Base-by-base conservation (phyloP, 176 grass and related monocot species). In the Urochloa ruziziensis region DNA sequence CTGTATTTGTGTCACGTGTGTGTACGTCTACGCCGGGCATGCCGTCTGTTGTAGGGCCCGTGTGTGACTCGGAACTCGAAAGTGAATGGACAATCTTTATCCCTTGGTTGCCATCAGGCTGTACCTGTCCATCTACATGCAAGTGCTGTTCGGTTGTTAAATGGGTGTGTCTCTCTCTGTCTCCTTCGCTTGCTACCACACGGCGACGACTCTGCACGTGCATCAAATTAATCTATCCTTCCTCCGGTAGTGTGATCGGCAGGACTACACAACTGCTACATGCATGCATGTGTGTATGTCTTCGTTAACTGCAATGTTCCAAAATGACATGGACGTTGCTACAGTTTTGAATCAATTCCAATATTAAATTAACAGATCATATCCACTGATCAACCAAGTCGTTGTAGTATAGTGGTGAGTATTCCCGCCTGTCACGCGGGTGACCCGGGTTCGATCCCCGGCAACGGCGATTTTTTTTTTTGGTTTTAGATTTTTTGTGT, bases 351-450 rank as follows among this genome's bases (percentile, higher is more conserved):
- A n/a, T n/a, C n/a, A n/a, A n/a, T n/a, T n/a, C n/a, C n/a, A n/a
- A n/a, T n/a, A n/a, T n/a, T n/a, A n/a, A n/a, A n/a, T n/a, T n/a
- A n/a, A n/a, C n/a, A n/a, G n/a, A n/a, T n/a, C n/a, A n/a, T n/a
- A n/a, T n/a, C n/a, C n/a, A n/a, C 6, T 10, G 5, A 43, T 4
- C 40, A 51, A 6, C 43, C 6, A 66, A 71, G 94, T 92, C 94
- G 88, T 97, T 92, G 91, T 92, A 97, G 91, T 90, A 89, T 94
- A 92, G 91, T 94, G 91, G 91, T 92, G 67, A 97, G 94, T 97
- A 92, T 97, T 88, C 90, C 87, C 90, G 94, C 88, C 94, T 94
- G 91, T 97, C 94, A 97, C 88, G 94, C 92, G 85, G 85, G 88
- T 15, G 88, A 94, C 90, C 90, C 87, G 94, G 92, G 94, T 97